A percentile compares a stretch with the other conserved stretches of the same genome.
Conservation (phyloP, 192 early-diverging fungal genomes). For the Paraglomus brasilianum region DNA sequence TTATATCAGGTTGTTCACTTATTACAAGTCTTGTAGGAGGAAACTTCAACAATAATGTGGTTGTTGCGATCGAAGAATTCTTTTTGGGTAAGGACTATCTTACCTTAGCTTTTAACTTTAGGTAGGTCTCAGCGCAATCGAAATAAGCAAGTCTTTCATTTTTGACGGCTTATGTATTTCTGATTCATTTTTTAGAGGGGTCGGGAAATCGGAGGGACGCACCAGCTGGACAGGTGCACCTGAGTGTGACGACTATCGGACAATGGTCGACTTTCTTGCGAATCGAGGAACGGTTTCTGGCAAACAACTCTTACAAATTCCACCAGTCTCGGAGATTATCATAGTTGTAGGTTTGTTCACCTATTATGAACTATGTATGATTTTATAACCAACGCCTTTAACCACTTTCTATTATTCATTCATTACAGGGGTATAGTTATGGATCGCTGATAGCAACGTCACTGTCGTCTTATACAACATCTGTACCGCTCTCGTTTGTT, state of each 20-base stretch:
- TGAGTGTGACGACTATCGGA: conserved; percentile 42
- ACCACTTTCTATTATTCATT: background rate
- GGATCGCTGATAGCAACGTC: conserved; percentile 27
- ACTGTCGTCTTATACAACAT: background rate
- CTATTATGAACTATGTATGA: background rate
- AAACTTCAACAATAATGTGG: conserved; percentile 26
- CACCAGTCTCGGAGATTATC: background rate
- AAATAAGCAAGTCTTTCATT: background rate
- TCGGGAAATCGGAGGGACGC: conserved; percentile 41
- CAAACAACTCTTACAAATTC: background rate
- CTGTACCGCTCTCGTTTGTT: conserved; percentile 14
- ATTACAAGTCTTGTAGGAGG: background rate
- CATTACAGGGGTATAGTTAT: conserved; percentile 26
- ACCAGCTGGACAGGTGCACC: conserved; percentile 44
- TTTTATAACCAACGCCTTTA: background rate
- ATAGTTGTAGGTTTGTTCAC: conserved; percentile 14
- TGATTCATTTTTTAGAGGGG: conserved; percentile 31
- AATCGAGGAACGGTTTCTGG: conserved; percentile 16
- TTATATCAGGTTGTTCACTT: too few species aligned
- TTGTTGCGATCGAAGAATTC: conserved; percentile 14
- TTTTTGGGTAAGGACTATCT: conserved; percentile 23
- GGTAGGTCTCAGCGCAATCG: conserved; percentile 25
- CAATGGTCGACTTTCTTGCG: conserved; percentile 38
- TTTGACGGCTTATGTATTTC: background rate
- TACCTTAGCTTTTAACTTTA: conserved; percentile 44